A percentile compares a stretch with the other conserved stretches of the same genome.
Evolutionary conservation across 495 filamentous ascomycete species (phyloP).

Genomic region (Podospora comata): DNA sequence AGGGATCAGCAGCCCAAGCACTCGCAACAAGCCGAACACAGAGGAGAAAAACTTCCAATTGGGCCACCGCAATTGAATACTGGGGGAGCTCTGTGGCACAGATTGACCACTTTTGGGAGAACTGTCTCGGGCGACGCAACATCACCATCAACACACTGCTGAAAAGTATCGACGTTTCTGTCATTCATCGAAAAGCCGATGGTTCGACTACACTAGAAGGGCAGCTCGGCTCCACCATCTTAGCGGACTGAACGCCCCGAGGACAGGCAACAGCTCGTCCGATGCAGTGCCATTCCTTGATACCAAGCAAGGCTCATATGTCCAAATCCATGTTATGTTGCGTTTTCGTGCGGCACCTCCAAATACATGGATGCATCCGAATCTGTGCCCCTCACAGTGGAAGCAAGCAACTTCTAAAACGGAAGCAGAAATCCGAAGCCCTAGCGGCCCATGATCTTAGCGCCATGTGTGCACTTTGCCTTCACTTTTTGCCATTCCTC

Average conservation of each 20-base stretch:
- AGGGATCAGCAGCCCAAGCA: conserved; percentile 14
- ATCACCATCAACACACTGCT: not conserved
- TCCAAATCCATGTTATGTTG: not conserved
- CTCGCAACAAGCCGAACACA: not conserved
- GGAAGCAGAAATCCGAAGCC: not conserved
- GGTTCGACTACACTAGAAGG: not conserved
- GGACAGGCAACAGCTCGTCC: conserved; percentile 9
- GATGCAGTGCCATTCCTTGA: conserved; percentile 1
- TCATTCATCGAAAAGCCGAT: not conserved
- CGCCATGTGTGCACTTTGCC: not conserved
- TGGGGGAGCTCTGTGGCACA: not conserved
- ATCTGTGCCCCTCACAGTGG: not conserved
- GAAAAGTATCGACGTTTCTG: not conserved
- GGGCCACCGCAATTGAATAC: not conserved
- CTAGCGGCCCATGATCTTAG: not conserved
- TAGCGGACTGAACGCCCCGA: not conserved
- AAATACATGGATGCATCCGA: not conserved
- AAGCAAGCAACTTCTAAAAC: not conserved
- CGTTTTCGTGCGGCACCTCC: not conserved
- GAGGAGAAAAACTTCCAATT: not conserved
- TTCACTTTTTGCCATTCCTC: not conserved
- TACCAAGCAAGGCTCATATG: not conserved
- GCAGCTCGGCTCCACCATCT: not conserved
- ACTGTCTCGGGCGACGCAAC: conserved; percentile 4
- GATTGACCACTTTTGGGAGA: not conserved